A percentile compares a stretch with the other conserved stretches of the same genome.
phyloP scores from a whole-genome alignment of 345 rosid species.

The Citrus reticulata region DNA sequence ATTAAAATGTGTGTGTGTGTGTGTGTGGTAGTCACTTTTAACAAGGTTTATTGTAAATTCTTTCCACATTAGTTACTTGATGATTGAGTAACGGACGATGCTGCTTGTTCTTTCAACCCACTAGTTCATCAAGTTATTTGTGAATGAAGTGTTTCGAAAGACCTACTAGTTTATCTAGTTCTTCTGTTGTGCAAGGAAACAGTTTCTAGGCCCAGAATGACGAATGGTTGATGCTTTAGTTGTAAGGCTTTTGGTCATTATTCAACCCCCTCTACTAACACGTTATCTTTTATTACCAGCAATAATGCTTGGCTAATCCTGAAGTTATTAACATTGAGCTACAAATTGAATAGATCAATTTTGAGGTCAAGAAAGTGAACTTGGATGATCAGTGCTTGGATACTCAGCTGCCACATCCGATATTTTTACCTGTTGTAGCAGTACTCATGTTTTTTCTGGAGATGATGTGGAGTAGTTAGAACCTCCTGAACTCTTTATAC shows the following conservation, averaged over 20 bases:
- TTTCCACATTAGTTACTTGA: background rate
- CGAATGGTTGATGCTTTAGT: background rate
- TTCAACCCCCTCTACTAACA: background rate
- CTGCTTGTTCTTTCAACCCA: background rate
- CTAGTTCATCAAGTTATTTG: background rate
- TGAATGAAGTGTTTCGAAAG: background rate
- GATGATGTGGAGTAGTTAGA: background rate
- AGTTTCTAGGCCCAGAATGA: background rate
- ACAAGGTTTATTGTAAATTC: background rate
- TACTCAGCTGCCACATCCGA: background rate
- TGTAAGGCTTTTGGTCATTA: background rate
- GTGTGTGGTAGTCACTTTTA: background rate
- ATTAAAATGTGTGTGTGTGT: background rate
- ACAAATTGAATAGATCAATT: background rate
- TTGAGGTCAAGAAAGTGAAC: background rate
- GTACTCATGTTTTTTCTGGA: background rate
- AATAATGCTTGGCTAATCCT: background rate
- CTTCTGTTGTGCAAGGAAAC: background rate
- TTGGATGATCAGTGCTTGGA: background rate
- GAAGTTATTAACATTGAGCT: background rate
- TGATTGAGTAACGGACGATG: background rate
- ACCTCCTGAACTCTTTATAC: background rate
- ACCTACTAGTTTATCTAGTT: background rate
- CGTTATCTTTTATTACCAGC: background rate
- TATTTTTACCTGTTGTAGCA: background rate